Evolutionary conservation across 495 filamentous ascomycete species (phyloP).

Genomic region (Sporormia fimetaria): DNA sequence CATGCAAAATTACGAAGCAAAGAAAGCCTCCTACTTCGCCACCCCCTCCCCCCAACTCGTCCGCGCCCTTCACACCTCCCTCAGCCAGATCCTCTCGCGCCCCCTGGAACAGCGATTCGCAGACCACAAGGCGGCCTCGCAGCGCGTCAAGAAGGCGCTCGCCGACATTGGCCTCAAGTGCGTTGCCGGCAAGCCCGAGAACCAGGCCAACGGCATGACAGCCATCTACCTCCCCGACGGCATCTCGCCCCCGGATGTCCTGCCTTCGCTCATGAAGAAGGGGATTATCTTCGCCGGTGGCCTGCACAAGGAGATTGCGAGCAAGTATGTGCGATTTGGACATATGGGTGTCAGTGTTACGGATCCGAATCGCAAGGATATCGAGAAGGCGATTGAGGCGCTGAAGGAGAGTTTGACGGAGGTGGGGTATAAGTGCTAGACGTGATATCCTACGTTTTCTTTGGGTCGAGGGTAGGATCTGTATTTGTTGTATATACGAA

Average conservation of each 20-base stretch:
- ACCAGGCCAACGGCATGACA: constrained; percentile 96
- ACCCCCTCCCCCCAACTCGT: constrained; percentile 91
- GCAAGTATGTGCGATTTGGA: constrained; percentile 65
- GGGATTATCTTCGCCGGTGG: constrained; percentile 91
- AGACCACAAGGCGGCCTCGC: constrained; percentile 60
- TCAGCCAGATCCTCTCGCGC: constrained; percentile 69
- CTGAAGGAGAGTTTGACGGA: constrained; percentile 64
- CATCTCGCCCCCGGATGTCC: constrained; percentile 63
- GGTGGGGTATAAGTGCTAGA: constrained; percentile 47
- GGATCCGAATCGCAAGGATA: constrained; percentile 53
- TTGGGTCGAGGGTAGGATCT: no score
- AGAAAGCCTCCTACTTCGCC: constrained; percentile 95
- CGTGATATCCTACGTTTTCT: no score
- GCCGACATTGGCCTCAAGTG: constrained; percentile 74
- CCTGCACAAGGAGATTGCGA: constrained; percentile 74
- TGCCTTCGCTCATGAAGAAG: constrained; percentile 78
- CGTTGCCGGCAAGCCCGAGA: constrained; percentile 68
- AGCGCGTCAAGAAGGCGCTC: constrained; percentile 71
- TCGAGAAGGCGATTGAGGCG: constrained; percentile 69
- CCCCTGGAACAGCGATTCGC: constrained; percentile 73
- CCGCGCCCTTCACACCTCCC: constrained; percentile 86
- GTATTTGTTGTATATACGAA: no score
- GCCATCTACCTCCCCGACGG: constrained; percentile 88
- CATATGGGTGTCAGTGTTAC: constrained; percentile 94
- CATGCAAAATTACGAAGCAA: constrained; percentile 97